Evolutionary conservation across 805 yeast species (phyloP).

Genomic region (Starmerella powellii): DNA sequence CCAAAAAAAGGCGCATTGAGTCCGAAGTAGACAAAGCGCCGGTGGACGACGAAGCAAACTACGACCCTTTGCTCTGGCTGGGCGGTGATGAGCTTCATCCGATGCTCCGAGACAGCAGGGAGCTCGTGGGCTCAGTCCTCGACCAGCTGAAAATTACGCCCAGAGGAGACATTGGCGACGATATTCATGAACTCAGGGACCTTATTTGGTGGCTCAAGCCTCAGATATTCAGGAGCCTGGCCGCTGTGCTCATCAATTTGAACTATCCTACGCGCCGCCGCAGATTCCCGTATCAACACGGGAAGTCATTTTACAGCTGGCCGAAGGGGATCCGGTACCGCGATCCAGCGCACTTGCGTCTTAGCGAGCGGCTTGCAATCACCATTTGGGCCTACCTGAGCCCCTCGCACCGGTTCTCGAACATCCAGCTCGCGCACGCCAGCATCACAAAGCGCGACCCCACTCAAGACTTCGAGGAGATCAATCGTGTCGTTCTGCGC

Average conservation of each 20-base stretch:
- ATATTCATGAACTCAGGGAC: background rate
- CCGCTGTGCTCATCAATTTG: background rate
- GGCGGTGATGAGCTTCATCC: too few species aligned
- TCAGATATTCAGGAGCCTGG: background rate
- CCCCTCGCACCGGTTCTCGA: background rate
- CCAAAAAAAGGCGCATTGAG: too few species aligned
- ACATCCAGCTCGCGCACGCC: background rate
- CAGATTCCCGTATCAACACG: background rate
- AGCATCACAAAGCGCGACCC: too few species aligned
- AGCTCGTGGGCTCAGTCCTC: background rate
- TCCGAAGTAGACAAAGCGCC: too few species aligned
- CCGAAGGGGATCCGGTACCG: slow-evolving; percentile 3
- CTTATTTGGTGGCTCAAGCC: background rate
- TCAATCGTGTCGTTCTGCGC: too few species aligned
- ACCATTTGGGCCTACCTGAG: slow-evolving; percentile 2
- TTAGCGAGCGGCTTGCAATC: background rate
- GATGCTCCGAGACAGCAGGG: too few species aligned
- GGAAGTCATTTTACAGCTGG: background rate
- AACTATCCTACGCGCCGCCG: slow-evolving; percentile 5
- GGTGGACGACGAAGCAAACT: too few species aligned
- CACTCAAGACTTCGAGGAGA: background rate
- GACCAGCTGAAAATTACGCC: background rate
- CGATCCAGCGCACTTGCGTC: slow-evolving; percentile 9
- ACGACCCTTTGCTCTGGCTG: too few species aligned
- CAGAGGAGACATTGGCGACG: background rate